These are phyloP conservation scores for Podospora conica DNA, from an alignment of 495 filamentous ascomycete species.

Conservation along the genomic window DNA sequence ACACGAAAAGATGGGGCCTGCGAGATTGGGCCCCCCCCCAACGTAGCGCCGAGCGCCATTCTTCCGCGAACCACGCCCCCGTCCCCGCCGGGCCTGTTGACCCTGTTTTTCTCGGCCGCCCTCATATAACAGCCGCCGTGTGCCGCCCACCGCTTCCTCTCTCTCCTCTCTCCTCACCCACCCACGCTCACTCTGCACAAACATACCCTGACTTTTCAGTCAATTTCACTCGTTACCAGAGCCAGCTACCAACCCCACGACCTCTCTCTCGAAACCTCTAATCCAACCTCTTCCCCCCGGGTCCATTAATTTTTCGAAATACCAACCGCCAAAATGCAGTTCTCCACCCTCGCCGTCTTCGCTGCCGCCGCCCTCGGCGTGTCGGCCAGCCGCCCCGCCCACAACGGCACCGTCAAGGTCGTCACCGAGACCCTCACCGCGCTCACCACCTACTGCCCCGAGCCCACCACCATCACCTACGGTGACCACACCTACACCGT, in stretches of 20 bases:
- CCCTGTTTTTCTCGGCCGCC: neutral
- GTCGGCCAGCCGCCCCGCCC: constrained; percentile 49
- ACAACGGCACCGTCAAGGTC: constrained; percentile 46
- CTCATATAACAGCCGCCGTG: constrained; percentile 5
- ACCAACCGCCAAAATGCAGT: constrained; percentile 75
- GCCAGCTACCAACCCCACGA: constrained; percentile 6
- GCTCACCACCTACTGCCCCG: constrained; percentile 83
- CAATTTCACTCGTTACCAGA: constrained; percentile 52
- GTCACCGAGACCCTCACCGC: constrained; percentile 73
- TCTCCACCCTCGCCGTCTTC: constrained; percentile 54
- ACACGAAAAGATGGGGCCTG: neutral
- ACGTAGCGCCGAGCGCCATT: neutral
- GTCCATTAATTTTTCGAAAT: constrained; percentile 15
- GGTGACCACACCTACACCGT: constrained; percentile 71
- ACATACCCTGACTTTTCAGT: constrained; percentile 50
- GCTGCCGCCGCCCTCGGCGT: constrained; percentile 46
- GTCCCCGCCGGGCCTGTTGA: neutral
- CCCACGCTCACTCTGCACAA: constrained; percentile 33
- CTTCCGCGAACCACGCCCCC: neutral
- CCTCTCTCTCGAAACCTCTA: constrained; percentile 18
- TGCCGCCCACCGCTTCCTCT: constrained; percentile 11
- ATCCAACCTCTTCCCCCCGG: constrained; percentile 39
- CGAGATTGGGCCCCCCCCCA: neutral
- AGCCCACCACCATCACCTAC: constrained; percentile 63
- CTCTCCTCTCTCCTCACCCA: constrained; percentile 38